A percentile compares a stretch with the other conserved stretches of the same genome.
Conservation (phyloP, 192 early-diverging fungal species). For the Dispira simplex region DNA sequence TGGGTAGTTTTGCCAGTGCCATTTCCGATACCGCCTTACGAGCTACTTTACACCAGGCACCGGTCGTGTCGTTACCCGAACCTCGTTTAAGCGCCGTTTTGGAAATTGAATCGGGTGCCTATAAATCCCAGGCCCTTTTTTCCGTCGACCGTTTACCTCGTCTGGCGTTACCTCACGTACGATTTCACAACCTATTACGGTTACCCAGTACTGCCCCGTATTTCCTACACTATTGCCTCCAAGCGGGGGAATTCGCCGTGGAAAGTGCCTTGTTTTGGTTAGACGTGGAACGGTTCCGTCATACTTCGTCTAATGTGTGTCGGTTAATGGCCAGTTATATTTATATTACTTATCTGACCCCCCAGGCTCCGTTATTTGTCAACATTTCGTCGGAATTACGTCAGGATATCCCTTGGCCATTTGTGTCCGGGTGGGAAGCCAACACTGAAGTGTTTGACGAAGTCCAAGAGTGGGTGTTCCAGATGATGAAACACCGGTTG, state of each 20-base stretch:
- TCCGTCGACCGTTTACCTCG: constrained; percentile 15
- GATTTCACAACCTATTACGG: constrained; percentile 28
- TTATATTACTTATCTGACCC: constrained; percentile 57
- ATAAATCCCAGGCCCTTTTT: constrained; percentile 12
- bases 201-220: constrained; percentile 16
- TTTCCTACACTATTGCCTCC: constrained; percentile 27
- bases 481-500: constrained; percentile 56
- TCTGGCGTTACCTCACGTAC: constrained; percentile 23
- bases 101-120: neutral
- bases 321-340: constrained; percentile 49
- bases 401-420: constrained; percentile 55
- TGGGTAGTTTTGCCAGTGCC: neutral
- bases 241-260: constrained; percentile 51
- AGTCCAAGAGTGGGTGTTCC: constrained; percentile 59
- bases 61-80: constrained; percentile 2
- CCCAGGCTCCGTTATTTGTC: constrained; percentile 46
- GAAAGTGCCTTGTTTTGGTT: constrained; percentile 74
- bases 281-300: constrained; percentile 65
- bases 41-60: neutral
- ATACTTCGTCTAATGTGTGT: constrained; percentile 27
- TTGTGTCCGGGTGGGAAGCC: constrained; percentile 32
- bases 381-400: constrained; percentile 56
- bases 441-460: constrained; percentile 67
- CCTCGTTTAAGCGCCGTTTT: neutral
- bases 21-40: neutral